Evolutionary conservation across 768 basidiomycete genomes (phyloP), one percentile per base, ranked within the genome.

Genomic region (Amylocystis lapponica): DNA sequence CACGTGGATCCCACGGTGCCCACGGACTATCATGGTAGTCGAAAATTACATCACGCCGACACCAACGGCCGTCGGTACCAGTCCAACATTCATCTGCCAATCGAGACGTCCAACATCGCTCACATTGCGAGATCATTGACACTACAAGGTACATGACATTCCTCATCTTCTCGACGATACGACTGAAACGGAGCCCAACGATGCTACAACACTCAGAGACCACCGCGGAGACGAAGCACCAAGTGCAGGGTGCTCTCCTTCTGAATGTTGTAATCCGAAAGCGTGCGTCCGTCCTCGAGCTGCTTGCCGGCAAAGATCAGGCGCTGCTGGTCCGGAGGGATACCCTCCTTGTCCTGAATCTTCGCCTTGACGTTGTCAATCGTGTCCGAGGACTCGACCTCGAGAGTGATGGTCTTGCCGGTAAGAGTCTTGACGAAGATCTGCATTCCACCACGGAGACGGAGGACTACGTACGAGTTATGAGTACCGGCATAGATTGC

Each of bases 321-420:
- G 10, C 59, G 59, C 36, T 61, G 59, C 44, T 61, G 58, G 39
- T 59, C 58, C 4, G 59, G 59, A 3, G 60, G 60, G 22, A 61
- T 61, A 12, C 59, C 59, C 34, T 61, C 58, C 52, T 61, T 59
- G 39, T 61, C 59, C 38, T 61, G 58, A n/a, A 61, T 61, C 45
- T 61, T 59, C 25, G 56, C 56, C 53, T 61, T 61, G 3, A 59
- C 59, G 8, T 59, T 61, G 39, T 61, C 59, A 29, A 61, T 61
- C 5, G 59, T 61, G 47, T 61, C 59, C 1, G 59, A 61, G 0
- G 59, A 61, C 41, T 61, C 74, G 42, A 78, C 75, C 61, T 78
- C 75, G 27, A 76, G 65, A 21, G 75, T 76, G 57, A 76, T 76
- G 35, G 72, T 75, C 67, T 75, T 75, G n/a, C 72, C 72, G 31